Base-by-base conservation (phyloP, 345 rosid genomes). In the Salix viminalis region DNA sequence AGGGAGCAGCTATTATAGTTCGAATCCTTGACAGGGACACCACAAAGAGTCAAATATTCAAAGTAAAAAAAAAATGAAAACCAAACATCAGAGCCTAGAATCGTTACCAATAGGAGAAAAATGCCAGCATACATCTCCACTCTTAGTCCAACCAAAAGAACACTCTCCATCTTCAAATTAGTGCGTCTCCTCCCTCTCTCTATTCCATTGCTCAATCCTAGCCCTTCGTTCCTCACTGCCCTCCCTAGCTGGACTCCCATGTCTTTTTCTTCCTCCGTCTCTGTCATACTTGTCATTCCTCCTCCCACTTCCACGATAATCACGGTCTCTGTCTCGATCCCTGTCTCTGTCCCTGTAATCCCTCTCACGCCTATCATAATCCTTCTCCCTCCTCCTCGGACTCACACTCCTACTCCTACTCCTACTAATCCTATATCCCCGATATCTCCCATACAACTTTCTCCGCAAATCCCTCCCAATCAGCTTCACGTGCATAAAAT, bases 141-240 rank as follows among this genome's bases (percentile, higher is more conserved):
- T 71, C 65, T 7, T 10, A 15, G 48, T 7, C 36, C 62, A 65
- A 67, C 62, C 62, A n/a, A 58, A 9, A 58, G 28, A 58, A n/a
- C 68, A 15, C 76, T 70, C 26, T 54, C 26, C 42, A 41, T 62
- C 42, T 24, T 24, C 18, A 39, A 42, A 11, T 71, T 69, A 82
- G 67, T 73, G 81, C 16, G 83, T 85, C 79, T 86, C 89, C 76
- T 90, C 93, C 67, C 84, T 89, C 83, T 94, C 98, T 28, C 91
- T 84, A 77, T 94, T 94, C 97, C 98, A 94, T 74, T 92, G 93
- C 86, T 87, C 97, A 68, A 94, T 94, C 74, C 90, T 88, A 2
- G 97, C 97, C 72, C 98, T 85, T 9, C 98, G 85, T 83, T 94
- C 96, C 81, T 88, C 98, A 24, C 98, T 94, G 4, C 94, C 94